phyloP scores from a whole-genome alignment of 495 filamentous ascomycete species.

The Hyphodiscus hymeniophilus region DNA sequence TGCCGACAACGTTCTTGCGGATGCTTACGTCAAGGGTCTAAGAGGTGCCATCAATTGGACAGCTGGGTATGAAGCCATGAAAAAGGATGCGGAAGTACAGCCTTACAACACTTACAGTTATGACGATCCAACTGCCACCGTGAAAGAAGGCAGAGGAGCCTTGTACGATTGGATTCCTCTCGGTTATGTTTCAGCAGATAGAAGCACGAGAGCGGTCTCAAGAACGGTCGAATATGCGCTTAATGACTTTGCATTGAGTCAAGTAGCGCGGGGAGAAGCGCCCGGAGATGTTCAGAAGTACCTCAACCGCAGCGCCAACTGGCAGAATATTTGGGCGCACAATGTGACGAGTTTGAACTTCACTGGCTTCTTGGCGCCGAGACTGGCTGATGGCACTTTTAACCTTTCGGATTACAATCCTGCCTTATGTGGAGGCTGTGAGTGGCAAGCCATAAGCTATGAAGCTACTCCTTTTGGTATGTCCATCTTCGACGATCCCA shows the following conservation, averaged over 20 bases:
- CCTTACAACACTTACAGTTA: conserved; percentile 53
- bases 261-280: conserved; percentile 51
- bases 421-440: conserved; percentile 43
- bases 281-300: conserved; percentile 48
- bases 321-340: conserved; percentile 67
- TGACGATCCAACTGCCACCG: conserved; percentile 51
- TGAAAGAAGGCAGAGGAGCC: conserved; percentile 62
- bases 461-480: conserved; percentile 52
- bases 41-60: conserved; percentile 55
- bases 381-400: conserved; percentile 47
- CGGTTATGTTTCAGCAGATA: conserved; percentile 59
- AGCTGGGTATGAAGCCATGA: conserved; percentile 59
- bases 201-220: conserved; percentile 46
- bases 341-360: conserved; percentile 39
- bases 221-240: conserved; percentile 59
- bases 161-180: conserved; percentile 58
- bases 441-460: conserved; percentile 47
- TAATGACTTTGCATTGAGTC: conserved; percentile 59
- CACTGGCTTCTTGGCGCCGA: conserved; percentile 55
- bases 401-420: conserved; percentile 19
- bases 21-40: conserved; percentile 67
- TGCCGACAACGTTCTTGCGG: conserved; percentile 64
- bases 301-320: conserved; percentile 55
- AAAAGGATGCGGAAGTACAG: conserved; percentile 56
- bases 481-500: too few species aligned